Base-by-base conservation (phyloP, 106 monocot species). In the Dendrobium nobile region DNA sequence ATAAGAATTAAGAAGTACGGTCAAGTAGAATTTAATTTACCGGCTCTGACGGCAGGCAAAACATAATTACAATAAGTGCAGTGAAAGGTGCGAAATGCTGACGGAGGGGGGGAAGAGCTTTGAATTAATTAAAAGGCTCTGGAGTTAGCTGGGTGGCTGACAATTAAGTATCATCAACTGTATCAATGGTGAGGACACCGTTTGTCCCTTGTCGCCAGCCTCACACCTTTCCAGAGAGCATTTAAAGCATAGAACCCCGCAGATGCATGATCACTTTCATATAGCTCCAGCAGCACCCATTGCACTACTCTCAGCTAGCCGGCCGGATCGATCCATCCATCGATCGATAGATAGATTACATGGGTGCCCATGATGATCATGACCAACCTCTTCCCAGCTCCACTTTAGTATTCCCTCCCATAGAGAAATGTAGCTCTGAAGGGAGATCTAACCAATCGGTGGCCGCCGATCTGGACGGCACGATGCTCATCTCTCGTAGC, bases 381-480 rank as follows among this genome's bases (percentile, higher is more conserved):
- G 51, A 51, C 13, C 13, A 51, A 51, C 37, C 37, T 51, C 51
- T 51, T 51, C 51, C 51, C 51, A 51, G 51, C 3, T 51, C 72
- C 72, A 4, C 68, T 2, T 28, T 7, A 28, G 15, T 26, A 26
- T 65, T 72, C 37, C 16, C 72, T 65, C 51, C 84, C n/a, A 82
- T 89, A 40, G 80, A 82, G 59, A 74, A 78, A 77, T 89, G 89
- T 59, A 87, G 89, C 78, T 82, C 87, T 18, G 80, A 89, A 47
- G 82, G 80, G 19, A 80, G 89, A 44, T 78, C 80, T 43, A 56
- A 75, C 45, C 87, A 89, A 31, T 78, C 87, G 2, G 82, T 92
- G 17, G 96, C 89, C 0, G 87, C 92, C 2, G 96, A 94, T 74
- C 85, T 97, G 4, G 94, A 97, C 41, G 94, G 94, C 56, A 88